Evolutionary conservation across 208 protist species (phyloP).

Genomic region (Porcisia deanei): DNA sequence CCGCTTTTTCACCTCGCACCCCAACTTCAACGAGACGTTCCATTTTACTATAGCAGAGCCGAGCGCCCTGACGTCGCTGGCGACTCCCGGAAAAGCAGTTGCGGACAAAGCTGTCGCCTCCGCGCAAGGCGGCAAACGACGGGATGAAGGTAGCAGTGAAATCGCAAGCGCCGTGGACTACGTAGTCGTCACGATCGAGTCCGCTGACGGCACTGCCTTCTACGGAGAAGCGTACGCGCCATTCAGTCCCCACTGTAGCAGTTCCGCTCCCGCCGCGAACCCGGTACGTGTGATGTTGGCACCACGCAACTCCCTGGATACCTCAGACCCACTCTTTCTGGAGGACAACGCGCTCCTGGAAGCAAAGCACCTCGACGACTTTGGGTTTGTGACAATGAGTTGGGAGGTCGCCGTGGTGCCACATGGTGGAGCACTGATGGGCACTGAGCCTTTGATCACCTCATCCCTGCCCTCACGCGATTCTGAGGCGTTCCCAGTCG

Average conservation of each 20-base stretch:
- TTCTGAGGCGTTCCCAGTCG: slow-evolving; percentile 48
- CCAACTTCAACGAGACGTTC: slow-evolving; percentile 53
- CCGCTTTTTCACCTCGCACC: slow-evolving; percentile 56
- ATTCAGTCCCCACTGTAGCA: slow-evolving; percentile 73
- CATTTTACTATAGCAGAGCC: slow-evolving; percentile 43
- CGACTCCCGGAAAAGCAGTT: slow-evolving; percentile 7
- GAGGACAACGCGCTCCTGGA: slow-evolving; percentile 55
- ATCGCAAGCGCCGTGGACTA: slow-evolving; percentile 41
- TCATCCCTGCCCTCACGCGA: background rate
- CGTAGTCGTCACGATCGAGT: slow-evolving; percentile 61
- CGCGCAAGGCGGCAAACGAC: slow-evolving; percentile 4
- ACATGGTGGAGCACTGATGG: slow-evolving; percentile 58
- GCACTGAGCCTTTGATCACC: background rate
- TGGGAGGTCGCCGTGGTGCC: slow-evolving; percentile 70
- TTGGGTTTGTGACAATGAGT: slow-evolving; percentile 76
- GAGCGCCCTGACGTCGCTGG: slow-evolving; percentile 41
- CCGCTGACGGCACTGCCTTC: slow-evolving; percentile 31
- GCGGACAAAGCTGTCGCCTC: background rate
- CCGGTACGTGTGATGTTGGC: slow-evolving; percentile 80
- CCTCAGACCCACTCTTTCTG: slow-evolving; percentile 55
- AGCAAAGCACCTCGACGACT: slow-evolving; percentile 69
- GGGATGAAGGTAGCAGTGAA: background rate
- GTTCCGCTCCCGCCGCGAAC: slow-evolving; percentile 16
- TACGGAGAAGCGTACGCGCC: slow-evolving; percentile 76
- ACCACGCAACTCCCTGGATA: slow-evolving; percentile 67